Base-by-base conservation (phyloP, 2,329 filamentous ascomycete genomes). In the Talaromyces verruculosus region DNA sequence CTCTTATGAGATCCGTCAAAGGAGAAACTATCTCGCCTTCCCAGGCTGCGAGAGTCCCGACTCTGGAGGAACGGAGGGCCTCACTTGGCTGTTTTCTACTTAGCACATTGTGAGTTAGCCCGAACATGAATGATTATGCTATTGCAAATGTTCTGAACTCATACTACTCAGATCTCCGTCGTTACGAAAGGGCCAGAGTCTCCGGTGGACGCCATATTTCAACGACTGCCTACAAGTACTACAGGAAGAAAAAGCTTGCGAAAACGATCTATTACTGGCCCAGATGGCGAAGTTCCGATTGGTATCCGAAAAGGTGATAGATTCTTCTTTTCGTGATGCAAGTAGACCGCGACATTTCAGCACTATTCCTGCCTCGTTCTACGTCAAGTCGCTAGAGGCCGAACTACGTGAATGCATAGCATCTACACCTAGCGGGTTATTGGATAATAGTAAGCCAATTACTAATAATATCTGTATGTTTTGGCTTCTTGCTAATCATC, bases 11-110 rank as follows among this genome's bases (percentile, higher is more conserved):
- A 11, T 63, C 61, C n/a, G 25, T 63, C 35, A 63, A 55, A 51
- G 61, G 61, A 28, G 45, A 41, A 41, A 39, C 1, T 19, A n/a
- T 39, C 11, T 17, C n/a, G 43, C 30, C 61, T 30, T 30, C 61
- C 1, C 33, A 37, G 28, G 6, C 61, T 6, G 35, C 30, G 19
- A 39, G 35, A 33, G 8, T 19, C 37, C 47, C 35, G 28, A 53
- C 45, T 45, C 25, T 63, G 61, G 61, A 63, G 49, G 61, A 63
- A 53, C 45, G 61, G 8, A 39, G 61, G 37, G 61, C 61, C 7
- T 53, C 49, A 63, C 45, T 63, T 63, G 61, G 61, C 61, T 63
- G 61, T 55, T 63, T 53, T 17, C 25, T 63, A 30, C 33, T 63
- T n/a, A 53, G 61, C 15, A 63, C 61, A 10, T 49, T 63, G 61